These are phyloP conservation scores for Neophaeococcomyces mojaviensis DNA, from an alignment of 2,329 filamentous ascomycete genomes.

Conservation along the genomic window DNA sequence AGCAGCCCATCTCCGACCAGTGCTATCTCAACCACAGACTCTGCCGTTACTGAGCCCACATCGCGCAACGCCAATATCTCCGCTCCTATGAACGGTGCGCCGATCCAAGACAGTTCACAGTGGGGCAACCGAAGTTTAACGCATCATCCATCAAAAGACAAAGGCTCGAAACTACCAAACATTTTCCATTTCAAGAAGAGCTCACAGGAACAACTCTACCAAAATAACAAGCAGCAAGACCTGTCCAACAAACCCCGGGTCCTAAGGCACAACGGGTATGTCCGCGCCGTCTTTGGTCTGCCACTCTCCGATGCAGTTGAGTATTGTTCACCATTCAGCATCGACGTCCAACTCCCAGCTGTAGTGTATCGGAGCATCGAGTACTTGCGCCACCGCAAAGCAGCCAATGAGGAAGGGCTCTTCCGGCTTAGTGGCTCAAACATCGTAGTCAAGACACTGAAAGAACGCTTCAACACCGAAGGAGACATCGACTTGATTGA, in stretches of 20 bases:
- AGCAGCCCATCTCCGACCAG: constrained; percentile 30
- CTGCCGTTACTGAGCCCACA: constrained; percentile 17
- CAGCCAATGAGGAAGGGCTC: constrained; percentile 81
- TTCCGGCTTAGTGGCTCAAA: constrained; percentile 97
- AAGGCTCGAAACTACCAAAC: constrained; percentile 17
- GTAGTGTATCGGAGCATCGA: constrained; percentile 95
- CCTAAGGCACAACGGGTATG: constrained; percentile 18
- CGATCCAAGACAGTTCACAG: constrained; percentile 72
- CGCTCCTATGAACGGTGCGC: constrained; percentile 71
- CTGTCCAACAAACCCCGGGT: not conserved
- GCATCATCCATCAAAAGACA: constrained; percentile 4
- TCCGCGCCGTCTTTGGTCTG: constrained; percentile 74
- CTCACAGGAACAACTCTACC: constrained; percentile 15
- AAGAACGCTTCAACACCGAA: constrained; percentile 88
- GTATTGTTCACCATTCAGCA: constrained; percentile 63
- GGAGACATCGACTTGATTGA: constrained; percentile 80
- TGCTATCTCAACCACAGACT: constrained; percentile 26
- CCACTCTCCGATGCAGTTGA: constrained; percentile 79
- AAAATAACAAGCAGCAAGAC: not conserved
- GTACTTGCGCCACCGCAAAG: constrained; percentile 77
- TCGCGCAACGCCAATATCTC: constrained; percentile 56
- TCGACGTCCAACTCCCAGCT: constrained; percentile 71
- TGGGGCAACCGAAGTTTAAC: constrained; percentile 68
- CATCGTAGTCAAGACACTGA: constrained; percentile 80
- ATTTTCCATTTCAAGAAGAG: constrained; percentile 21